A percentile compares a stretch with the other conserved stretches of the same genome.
phyloP scores from a whole-genome alignment of 257 asterid genomes.

The Solanum tacnaense region DNA sequence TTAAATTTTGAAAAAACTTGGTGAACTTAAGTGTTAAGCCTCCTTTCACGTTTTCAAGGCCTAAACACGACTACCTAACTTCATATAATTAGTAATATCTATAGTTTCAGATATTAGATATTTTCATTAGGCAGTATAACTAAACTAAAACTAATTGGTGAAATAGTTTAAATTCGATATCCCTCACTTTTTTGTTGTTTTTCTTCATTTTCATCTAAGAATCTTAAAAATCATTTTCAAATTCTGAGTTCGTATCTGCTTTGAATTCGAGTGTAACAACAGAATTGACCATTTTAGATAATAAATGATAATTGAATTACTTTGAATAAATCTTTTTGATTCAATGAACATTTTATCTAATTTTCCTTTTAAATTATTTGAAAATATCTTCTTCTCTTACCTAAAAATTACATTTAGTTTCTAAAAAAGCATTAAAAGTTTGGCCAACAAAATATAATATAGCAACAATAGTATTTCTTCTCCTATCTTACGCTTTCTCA shows the following conservation, averaged over 20 bases:
- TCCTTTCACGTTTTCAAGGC: not conserved
- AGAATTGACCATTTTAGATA: not conserved
- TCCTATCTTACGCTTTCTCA: not conserved
- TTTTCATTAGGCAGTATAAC: too few relatives aligned
- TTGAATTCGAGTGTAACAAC: not conserved
- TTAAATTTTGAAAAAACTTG: not conserved
- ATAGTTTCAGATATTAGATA: not conserved
- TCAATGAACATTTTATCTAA: not conserved
- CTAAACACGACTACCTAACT: not conserved
- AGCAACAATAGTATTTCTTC: not conserved
- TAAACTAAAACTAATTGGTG: too few relatives aligned
- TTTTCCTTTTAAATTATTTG: too few relatives aligned
- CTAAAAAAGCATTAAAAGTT: not conserved
- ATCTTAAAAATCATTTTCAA: too few relatives aligned
- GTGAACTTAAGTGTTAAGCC: too few relatives aligned
- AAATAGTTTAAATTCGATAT: too few relatives aligned
- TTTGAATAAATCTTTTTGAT: not conserved
- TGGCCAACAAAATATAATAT: not conserved
- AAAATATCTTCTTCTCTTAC: too few relatives aligned
- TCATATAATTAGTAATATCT: not conserved
- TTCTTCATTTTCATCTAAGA: too few relatives aligned
- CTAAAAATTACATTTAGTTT: not conserved
- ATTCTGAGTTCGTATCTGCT: rapidly evolving
- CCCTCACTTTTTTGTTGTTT: not conserved
- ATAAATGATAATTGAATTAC: not conserved